Conservation (phyloP, 2,329 filamentous ascomycete species). For the Fusarium pseudograminearum region DNA sequence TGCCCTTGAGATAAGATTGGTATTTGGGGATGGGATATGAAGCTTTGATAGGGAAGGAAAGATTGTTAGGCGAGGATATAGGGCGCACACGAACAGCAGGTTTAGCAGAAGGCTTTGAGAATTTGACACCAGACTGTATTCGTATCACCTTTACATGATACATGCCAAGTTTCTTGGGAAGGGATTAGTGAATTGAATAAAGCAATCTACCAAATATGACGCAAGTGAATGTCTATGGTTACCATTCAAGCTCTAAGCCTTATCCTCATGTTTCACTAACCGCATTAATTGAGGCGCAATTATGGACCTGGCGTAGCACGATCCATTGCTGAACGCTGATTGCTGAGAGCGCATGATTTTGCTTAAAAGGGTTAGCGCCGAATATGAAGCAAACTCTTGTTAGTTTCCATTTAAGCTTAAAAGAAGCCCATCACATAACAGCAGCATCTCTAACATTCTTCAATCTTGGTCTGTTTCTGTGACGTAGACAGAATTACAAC, state of each 20-base stretch:
- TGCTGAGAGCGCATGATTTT: not conserved
- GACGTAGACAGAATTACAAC: no score
- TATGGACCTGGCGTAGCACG: not conserved
- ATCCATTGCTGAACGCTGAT: not conserved
- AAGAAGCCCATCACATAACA: not conserved
- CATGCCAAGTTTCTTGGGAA: not conserved
- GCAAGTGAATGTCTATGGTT: not conserved
- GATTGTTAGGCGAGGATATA: not conserved
- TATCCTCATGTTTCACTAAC: not conserved
- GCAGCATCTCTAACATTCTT: not conserved
- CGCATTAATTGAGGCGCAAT: not conserved
- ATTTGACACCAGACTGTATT: not conserved
- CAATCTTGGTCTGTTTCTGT: not conserved
- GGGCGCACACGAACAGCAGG: not conserved
- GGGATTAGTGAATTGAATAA: no score
- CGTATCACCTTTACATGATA: not conserved
- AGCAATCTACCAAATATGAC: not conserved
- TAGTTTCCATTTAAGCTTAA: not conserved
- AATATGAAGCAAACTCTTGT: not conserved
- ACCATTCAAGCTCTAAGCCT: not conserved
- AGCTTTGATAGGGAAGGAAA: rapidly evolving
- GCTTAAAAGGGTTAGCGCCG: not conserved
- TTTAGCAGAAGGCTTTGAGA: not conserved
- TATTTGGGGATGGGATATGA: rapidly evolving
- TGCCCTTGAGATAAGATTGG: not conserved